Evolutionary conservation across 2,329 filamentous ascomycete genomes (phyloP), one percentile per base, ranked within the genome.

Genomic region (Aspergillus sp.): DNA sequence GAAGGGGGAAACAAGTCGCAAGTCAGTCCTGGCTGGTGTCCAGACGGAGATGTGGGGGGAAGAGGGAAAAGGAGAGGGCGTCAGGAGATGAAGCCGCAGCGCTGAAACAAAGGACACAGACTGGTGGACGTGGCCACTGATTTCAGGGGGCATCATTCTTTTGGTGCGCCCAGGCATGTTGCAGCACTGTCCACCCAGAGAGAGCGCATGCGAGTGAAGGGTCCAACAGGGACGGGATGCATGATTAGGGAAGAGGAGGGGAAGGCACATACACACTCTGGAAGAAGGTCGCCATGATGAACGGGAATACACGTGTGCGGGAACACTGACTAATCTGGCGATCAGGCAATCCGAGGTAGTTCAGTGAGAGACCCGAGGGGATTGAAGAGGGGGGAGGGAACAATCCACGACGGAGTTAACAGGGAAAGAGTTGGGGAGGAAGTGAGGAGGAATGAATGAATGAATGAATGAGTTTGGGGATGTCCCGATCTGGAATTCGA

Each of bases 201-300:
- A 21, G 48, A 51, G 66, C 66, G 66, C 66, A 67, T 69, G 67
- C 64, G 70, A 62, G 67, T 59, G 60, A 64, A 52, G 55, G 53
- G 61, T 48, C 59, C 64, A 64, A 63, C 21, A 66, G 62, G 64
- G 66, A 65, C 63, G 62, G 62, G 66, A 58, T 62, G 58, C 57
- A 59, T 49, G 19, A 30, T 45, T 49, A 51, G 30, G 54, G 36
- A 43, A 57, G 54, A 60, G 58, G 56, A 59, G 55, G 54, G 63
- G 51, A 51, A 55, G 58, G 55, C 21, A 79, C 78, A 73, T 80
- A 82, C 80, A 81, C 79, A 66, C 78, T 81, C 69, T 81, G 79
- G 56, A 82, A 80, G 68, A 81, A 81, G 52, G 76, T 80, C 54
- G 79, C 76, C 80, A 82, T 82, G 56, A 58, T 76, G 60, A 50